Percentiles rank a stretch among this genome's conserved stretches.
phyloP scores from a whole-genome alignment of 306 rosid species.

The Rosa chinensis region DNA sequence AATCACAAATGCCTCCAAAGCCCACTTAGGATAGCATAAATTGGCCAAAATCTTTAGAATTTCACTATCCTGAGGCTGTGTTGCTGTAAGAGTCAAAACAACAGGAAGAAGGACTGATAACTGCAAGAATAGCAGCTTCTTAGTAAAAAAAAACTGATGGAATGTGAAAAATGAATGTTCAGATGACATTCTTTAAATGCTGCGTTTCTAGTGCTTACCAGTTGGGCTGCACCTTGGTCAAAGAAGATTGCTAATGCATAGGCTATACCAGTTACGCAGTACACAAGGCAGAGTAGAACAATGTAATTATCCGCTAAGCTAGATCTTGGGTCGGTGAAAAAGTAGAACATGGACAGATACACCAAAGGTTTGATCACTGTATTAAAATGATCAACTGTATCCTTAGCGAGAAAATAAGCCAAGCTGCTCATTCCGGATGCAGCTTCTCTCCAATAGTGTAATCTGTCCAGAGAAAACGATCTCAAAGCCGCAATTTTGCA shows the following conservation, averaged over 20 bases:
- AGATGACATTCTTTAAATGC: neutral
- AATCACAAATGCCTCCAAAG: conserved; percentile 78
- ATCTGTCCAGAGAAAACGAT: conserved; percentile 80
- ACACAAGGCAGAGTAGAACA: conserved; percentile 75
- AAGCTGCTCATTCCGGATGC: conserved; percentile 93
- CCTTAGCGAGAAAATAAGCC: conserved; percentile 94
- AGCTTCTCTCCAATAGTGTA: conserved; percentile 86
- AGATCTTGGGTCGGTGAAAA: conserved; percentile 86
- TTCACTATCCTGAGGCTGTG: conserved; percentile 52
- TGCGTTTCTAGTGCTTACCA: conserved; percentile 48
- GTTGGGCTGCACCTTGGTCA: conserved; percentile 91
- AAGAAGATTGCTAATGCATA: conserved; percentile 75
- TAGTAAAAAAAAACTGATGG: neutral
- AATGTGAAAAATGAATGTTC: neutral
- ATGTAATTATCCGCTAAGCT: conserved; percentile 68
- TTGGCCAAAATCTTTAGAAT: conserved; percentile 58
- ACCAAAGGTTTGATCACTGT: conserved; percentile 82
- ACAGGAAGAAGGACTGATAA: conserved; percentile 93
- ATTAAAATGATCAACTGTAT: conserved; percentile 80
- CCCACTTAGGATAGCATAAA: conserved; percentile 89
- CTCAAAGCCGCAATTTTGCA: conserved; percentile 93
- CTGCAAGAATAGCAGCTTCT: conserved; percentile 45
- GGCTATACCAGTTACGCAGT: conserved; percentile 92
- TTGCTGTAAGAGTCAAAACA: conserved; percentile 76
- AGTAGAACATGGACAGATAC: conserved; percentile 90